A percentile compares a stretch with the other conserved stretches of the same genome.
These are phyloP conservation scores for Sphagnum contortum DNA, from an alignment of 225 moss, liverwort and hornwort species.

Conservation along the genomic window DNA sequence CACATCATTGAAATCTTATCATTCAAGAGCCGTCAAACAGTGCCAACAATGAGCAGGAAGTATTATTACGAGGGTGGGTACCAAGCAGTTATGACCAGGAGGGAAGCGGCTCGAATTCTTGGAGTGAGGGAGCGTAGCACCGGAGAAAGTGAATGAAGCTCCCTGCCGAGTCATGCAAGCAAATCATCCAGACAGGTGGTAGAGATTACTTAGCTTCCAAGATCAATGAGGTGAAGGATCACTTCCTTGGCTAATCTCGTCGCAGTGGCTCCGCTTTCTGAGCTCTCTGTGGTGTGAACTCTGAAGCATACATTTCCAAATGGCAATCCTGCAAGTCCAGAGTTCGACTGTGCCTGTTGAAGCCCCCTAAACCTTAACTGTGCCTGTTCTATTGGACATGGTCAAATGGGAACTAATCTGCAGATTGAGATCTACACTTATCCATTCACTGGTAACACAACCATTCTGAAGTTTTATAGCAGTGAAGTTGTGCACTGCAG, in stretches of 20 bases:
- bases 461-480: too few species aligned
- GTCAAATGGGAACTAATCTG: too few species aligned
- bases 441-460: too few species aligned
- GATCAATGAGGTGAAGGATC: constrained; percentile 94
- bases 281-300: not conserved
- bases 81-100: constrained; percentile 80
- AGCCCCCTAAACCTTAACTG: too few species aligned
- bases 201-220: constrained; percentile 86
- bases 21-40: constrained; percentile 62
- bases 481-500: too few species aligned
- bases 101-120: constrained; percentile 91
- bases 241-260: constrained; percentile 66
- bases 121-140: constrained; percentile 84
- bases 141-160: constrained; percentile 87
- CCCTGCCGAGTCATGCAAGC: constrained; percentile 94
- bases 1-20: constrained; percentile 5
- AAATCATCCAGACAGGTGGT: constrained; percentile 88
- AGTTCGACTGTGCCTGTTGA: too few species aligned
- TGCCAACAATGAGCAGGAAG: constrained; percentile 53
- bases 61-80: constrained; percentile 71
- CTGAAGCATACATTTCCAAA: too few species aligned
- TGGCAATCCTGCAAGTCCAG: too few species aligned
- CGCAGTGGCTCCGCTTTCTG: constrained; percentile 77
- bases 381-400: too few species aligned
- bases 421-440: too few species aligned